Percentiles rank a stretch among this genome's conserved stretches.
Evolutionary conservation across 2,329 filamentous ascomycete species (phyloP).

Genomic region (Cyclaneusma minus): DNA sequence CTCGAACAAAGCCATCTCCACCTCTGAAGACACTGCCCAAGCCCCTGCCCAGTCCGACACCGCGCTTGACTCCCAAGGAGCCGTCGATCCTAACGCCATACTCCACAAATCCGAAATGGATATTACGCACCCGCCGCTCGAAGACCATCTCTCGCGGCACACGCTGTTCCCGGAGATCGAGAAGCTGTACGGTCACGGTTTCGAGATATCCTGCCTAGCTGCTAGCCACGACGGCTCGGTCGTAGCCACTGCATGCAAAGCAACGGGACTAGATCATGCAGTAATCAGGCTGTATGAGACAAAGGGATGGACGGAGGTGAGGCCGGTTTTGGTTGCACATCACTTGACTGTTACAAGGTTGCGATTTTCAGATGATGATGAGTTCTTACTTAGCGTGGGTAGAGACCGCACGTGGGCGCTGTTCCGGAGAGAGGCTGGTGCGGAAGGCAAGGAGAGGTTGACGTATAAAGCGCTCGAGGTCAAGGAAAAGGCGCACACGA

Average conservation of each 20-base stretch:
- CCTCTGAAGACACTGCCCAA: conserved; percentile 32
- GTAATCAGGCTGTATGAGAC: conserved; percentile 89
- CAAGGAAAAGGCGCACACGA: conserved; percentile 72
- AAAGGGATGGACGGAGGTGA: conserved; percentile 71
- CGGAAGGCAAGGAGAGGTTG: conserved; percentile 12
- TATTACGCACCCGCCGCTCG: conserved; percentile 61
- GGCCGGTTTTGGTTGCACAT: conserved; percentile 70
- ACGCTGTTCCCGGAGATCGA: conserved; percentile 93
- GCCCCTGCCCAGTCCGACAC: conserved; percentile 25
- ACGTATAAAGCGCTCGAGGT: conserved; percentile 43
- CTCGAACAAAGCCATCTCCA: conserved; percentile 82
- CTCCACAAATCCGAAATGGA: conserved; percentile 46
- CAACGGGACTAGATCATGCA: conserved; percentile 83
- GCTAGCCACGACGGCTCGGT: conserved; percentile 58
- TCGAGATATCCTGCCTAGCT: conserved; percentile 83
- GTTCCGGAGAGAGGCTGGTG: conserved; percentile 42
- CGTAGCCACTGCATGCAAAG: conserved; percentile 84
- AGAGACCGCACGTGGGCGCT: conserved; percentile 84
- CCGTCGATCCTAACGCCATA: conserved; percentile 36
- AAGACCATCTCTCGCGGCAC: conserved; percentile 78
- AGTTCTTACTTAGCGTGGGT: conserved; percentile 70
- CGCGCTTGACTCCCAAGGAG: conserved; percentile 37
- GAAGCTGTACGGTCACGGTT: conserved; percentile 95
- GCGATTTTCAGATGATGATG: conserved; percentile 62
- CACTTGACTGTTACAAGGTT: conserved; percentile 73